Evolutionary conservation across 2,329 filamentous ascomycete genomes (phyloP).

Genomic region (Phaeosphaeria sp.): DNA sequence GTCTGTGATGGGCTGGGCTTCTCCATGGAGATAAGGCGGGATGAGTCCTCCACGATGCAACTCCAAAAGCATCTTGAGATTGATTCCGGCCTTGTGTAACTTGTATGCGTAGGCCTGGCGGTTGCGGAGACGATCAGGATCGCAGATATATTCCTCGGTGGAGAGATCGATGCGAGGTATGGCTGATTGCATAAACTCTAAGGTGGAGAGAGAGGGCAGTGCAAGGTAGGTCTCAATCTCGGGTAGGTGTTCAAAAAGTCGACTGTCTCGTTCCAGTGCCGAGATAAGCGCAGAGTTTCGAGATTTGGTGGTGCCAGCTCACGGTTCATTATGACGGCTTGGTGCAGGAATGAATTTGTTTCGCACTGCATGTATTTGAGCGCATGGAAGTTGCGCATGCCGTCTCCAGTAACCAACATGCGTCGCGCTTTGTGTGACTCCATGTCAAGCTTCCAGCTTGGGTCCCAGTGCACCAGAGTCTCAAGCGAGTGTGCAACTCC

Average conservation of each 20-base stretch:
- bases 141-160: constrained; percentile 29
- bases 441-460: constrained; percentile 22
- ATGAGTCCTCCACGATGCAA: constrained; percentile 31
- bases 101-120: constrained; percentile 36
- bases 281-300: constrained; percentile 33
- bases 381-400: constrained; percentile 39
- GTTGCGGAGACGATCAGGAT: constrained; percentile 27
- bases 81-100: constrained; percentile 33
- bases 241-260: constrained; percentile 40
- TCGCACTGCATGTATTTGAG: constrained; percentile 40
- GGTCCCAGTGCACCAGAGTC: constrained; percentile 35
- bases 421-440: constrained; percentile 20
- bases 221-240: constrained; percentile 30
- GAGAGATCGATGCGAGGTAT: constrained; percentile 13
- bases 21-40: constrained; percentile 42
- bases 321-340: constrained; percentile 31
- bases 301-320: constrained; percentile 38
- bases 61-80: constrained; percentile 35
- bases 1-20: constrained; percentile 27
- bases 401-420: constrained; percentile 27
- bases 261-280: constrained; percentile 22
- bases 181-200: constrained; percentile 37
- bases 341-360: constrained; percentile 38
- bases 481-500: constrained; percentile 42
- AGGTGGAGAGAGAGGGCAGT: constrained; percentile 30